These are phyloP conservation scores for Dichotomopilus funicola DNA, from an alignment of 2,329 filamentous ascomycete genomes.

Conservation along the genomic window DNA sequence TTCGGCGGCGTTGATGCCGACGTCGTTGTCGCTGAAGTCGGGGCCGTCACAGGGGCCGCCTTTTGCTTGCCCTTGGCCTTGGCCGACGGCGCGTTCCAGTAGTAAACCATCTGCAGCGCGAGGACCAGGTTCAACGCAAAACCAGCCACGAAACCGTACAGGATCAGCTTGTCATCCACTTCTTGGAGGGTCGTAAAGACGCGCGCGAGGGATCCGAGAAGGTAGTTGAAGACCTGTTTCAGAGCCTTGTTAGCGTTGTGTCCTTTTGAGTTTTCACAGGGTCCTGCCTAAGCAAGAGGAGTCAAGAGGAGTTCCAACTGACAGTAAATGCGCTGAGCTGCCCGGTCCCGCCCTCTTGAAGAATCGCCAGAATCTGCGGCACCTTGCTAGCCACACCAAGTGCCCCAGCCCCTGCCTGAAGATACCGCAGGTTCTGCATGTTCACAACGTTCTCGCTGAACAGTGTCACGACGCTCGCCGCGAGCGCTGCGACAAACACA, in stretches of 20 bases:
- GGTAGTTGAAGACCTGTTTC: conserved; percentile 93
- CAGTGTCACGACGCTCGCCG: conserved; percentile 60
- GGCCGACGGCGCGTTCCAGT: conserved; percentile 71
- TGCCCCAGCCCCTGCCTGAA: conserved; percentile 79
- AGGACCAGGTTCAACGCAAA: conserved; percentile 85
- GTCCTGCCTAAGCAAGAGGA: not conserved
- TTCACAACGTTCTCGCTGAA: conserved; percentile 61
- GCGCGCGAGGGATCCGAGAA: conserved; percentile 81
- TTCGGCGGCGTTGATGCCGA: conserved; percentile 23
- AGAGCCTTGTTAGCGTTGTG: conserved; percentile 8
- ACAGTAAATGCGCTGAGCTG: conserved; percentile 96
- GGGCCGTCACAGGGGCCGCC: conserved; percentile 25
- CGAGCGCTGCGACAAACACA: conserved; percentile 71
- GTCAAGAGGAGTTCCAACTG: conserved; percentile 35
- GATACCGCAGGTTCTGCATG: conserved; percentile 59
- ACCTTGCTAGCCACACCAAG: conserved; percentile 85
- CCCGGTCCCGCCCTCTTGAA: conserved; percentile 77
- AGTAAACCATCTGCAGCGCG: conserved; percentile 86
- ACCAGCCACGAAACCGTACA: conserved; percentile 89
- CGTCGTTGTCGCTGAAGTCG: conserved; percentile 21
- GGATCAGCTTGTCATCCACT: conserved; percentile 91
- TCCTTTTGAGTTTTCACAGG: not conserved
- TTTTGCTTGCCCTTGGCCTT: conserved; percentile 36
- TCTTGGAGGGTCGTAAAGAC: conserved; percentile 98
- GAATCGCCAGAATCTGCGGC: conserved; percentile 86